A percentile compares a stretch with the other conserved stretches of the same genome.
Evolutionary conservation across 495 filamentous ascomycete species (phyloP).

Genomic region (Penicillium pulvis): DNA sequence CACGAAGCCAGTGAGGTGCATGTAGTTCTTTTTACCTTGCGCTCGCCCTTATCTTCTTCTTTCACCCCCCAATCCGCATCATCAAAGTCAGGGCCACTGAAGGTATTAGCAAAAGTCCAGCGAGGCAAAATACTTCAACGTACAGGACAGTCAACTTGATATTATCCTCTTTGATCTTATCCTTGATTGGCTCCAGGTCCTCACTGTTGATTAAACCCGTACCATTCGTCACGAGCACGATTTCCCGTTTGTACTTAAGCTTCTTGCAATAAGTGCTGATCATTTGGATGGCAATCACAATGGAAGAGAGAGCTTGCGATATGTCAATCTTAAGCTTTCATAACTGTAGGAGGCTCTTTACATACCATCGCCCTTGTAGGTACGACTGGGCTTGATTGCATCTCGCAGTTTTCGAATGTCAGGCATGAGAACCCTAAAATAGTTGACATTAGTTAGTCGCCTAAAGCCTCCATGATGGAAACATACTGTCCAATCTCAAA

Average conservation of each 20-base stretch:
- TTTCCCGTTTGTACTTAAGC: slow-evolving; percentile 82
- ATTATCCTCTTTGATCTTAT: slow-evolving; percentile 68
- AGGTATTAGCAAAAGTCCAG: slow-evolving; percentile 27
- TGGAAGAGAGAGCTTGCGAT: slow-evolving; percentile 69
- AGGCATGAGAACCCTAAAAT: slow-evolving; percentile 63
- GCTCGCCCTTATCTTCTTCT: slow-evolving; percentile 80
- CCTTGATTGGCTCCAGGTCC: slow-evolving; percentile 64
- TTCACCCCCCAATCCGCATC: slow-evolving; percentile 88
- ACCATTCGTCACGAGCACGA: slow-evolving; percentile 84
- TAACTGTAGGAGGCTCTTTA: not conserved
- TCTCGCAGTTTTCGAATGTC: slow-evolving; percentile 65
- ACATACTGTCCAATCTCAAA: slow-evolving; percentile 67
- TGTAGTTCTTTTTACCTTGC: slow-evolving; percentile 55
- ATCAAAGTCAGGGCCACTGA: slow-evolving; percentile 93
- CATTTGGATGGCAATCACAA: slow-evolving; percentile 84
- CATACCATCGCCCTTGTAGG: slow-evolving; percentile 74
- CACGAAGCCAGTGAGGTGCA: not conserved
- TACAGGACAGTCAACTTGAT: slow-evolving; percentile 83
- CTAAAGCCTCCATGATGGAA: not conserved
- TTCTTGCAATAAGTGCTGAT: slow-evolving; percentile 80
- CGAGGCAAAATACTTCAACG: slow-evolving; percentile 29
- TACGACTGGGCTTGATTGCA: slow-evolving; percentile 63
- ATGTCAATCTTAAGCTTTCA: slow-evolving; percentile 12
- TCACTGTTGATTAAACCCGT: slow-evolving; percentile 65
- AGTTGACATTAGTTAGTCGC: not conserved